Conservation (phyloP, 805 yeast species). For the Saccharomycopsis synnaedendra region DNA sequence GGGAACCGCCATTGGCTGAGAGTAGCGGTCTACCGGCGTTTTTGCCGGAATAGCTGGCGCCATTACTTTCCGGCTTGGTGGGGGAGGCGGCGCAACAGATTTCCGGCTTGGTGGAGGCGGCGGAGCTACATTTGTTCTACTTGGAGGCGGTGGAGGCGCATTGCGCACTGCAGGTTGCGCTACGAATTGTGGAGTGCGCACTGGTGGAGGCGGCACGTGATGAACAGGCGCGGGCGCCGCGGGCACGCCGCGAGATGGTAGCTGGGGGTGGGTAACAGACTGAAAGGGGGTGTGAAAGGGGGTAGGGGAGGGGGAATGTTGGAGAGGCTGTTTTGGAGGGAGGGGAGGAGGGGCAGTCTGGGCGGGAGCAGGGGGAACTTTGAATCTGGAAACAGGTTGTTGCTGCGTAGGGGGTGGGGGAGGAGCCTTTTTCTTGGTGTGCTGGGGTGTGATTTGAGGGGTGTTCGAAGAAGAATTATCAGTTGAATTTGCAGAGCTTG, state of each 20-base stretch:
- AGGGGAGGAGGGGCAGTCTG: slow-evolving; percentile 13
- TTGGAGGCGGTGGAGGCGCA: slow-evolving; percentile 1
- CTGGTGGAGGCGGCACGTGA: not conserved
- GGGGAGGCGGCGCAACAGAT: slow-evolving; percentile 13
- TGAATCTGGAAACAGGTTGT: not conserved
- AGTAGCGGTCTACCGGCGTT: not conserved
- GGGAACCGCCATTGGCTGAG: no score
- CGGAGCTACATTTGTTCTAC: slow-evolving; percentile 1
- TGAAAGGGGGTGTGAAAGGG: not conserved
- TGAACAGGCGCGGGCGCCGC: not conserved
- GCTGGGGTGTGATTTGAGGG: not conserved
- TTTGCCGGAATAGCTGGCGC: slow-evolving; percentile 1
- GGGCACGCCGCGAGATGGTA: slow-evolving; percentile 1
- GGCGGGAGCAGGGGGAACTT: not conserved
- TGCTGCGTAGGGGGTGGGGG: slow-evolving; percentile 4
- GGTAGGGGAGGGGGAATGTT: not conserved
- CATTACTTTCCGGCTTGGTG: slow-evolving; percentile 12
- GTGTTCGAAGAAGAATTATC: not conserved
- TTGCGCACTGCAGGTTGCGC: not conserved
- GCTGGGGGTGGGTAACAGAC: not conserved
- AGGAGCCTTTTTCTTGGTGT: not conserved
- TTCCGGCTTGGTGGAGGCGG: slow-evolving; percentile 9
- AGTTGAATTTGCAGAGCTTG: not conserved
- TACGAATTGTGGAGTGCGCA: not conserved
- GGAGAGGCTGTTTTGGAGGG: slow-evolving; percentile 10